Conservation (phyloP, 2,329 filamentous ascomycete genomes). For the Stylonectria norvegica region DNA sequence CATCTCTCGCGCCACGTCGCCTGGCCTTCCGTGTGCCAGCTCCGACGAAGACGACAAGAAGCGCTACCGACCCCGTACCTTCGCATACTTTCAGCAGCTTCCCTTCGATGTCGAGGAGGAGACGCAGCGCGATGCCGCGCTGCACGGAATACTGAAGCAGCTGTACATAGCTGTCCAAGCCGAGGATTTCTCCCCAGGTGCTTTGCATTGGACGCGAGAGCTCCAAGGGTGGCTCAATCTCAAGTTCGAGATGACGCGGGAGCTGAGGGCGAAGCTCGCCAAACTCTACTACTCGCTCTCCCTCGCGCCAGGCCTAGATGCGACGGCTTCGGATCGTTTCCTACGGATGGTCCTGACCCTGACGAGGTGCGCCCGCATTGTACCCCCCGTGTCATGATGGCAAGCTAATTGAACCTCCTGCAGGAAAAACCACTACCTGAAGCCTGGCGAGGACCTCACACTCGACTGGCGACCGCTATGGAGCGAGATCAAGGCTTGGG, state of each 20-base stretch:
- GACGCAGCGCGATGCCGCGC: constrained; percentile 68
- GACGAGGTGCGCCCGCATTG: too few relatives aligned
- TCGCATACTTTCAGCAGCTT: constrained; percentile 85
- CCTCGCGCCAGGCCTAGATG: constrained; percentile 84
- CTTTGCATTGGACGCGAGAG: constrained; percentile 95
- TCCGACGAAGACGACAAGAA: constrained; percentile 52
- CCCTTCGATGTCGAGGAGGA: constrained; percentile 87
- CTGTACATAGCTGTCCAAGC: constrained; percentile 89
- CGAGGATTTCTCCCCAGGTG: constrained; percentile 90
- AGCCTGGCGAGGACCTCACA: constrained; percentile 81
- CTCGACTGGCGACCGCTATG: constrained; percentile 93
- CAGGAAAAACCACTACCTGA: constrained; percentile 93
- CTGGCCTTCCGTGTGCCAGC: constrained; percentile 59
- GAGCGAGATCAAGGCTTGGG: constrained; percentile 86
- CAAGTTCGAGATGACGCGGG: constrained; percentile 93
- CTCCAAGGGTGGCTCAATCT: constrained; percentile 91
- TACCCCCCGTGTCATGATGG: too few relatives aligned
- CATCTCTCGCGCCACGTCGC: constrained; percentile 82
- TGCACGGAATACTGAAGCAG: constrained; percentile 86
- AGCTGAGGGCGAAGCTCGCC: constrained; percentile 77
- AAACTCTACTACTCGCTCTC: constrained; percentile 93
- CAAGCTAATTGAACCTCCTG: constrained; percentile 11
- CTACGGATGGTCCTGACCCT: constrained; percentile 93
- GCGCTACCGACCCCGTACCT: constrained; percentile 81
- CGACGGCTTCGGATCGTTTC: constrained; percentile 79